phyloP scores from a whole-genome alignment of 495 filamentous ascomycete species.

The Mytilinidion resinicola region DNA sequence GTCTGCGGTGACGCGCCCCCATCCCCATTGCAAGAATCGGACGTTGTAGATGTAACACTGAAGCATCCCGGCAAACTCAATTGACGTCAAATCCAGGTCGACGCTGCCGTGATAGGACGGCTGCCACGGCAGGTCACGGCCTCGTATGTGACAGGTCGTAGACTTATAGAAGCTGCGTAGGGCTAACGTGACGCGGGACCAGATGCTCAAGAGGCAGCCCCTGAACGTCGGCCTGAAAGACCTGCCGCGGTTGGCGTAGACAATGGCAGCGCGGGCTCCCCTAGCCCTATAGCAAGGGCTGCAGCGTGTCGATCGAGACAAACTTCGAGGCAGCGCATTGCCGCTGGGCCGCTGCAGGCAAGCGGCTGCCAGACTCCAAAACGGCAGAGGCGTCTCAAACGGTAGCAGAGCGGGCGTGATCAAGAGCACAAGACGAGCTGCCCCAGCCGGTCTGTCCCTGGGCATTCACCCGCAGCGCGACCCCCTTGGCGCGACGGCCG shows the following conservation, averaged over 20 bases:
- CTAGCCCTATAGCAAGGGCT: background rate
- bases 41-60: conserved; percentile 17
- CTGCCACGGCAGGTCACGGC: background rate
- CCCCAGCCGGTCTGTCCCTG: background rate
- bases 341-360: background rate
- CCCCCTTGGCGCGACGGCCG: background rate
- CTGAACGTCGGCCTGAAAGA: no score
- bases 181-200: background rate
- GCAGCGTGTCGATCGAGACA: background rate
- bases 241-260: no score
- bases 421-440: background rate
- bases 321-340: background rate
- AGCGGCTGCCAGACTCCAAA: background rate
- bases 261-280: no score
- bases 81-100: conserved; percentile 14
- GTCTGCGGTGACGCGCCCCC: conserved; percentile 5
- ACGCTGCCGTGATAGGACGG: background rate
- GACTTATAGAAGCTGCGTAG: background rate
- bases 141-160: background rate
- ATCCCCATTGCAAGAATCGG: conserved; percentile 10
- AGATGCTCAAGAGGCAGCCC: no score
- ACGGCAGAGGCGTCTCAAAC: background rate
- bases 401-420: background rate
- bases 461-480: conserved; percentile 6
- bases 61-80: conserved; percentile 18